A percentile compares a stretch with the other conserved stretches of the same genome.
Evolutionary conservation across 495 filamentous ascomycete genomes (phyloP).

Genomic region (Penicillium paradoxum): DNA sequence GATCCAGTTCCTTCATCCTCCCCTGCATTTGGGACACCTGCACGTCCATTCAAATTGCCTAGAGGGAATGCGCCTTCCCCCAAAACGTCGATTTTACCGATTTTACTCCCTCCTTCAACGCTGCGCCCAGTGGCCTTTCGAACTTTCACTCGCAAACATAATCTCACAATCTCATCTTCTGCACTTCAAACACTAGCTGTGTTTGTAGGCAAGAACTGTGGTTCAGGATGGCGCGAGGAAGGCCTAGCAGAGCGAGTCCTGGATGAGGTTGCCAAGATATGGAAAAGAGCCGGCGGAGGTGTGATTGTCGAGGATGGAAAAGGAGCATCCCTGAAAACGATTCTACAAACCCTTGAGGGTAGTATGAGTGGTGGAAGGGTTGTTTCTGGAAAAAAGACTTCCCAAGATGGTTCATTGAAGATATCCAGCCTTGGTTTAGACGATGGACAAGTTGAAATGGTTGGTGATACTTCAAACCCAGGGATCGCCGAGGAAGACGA

Average conservation of each 20-base stretch:
- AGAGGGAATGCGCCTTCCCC: slow-evolving; percentile 42
- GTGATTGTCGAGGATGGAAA: slow-evolving; percentile 86
- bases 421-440: slow-evolving; percentile 10
- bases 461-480: slow-evolving; percentile 9
- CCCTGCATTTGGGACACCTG: slow-evolving; percentile 80
- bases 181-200: slow-evolving; percentile 77
- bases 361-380: slow-evolving; percentile 80
- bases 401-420: slow-evolving; percentile 17
- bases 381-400: slow-evolving; percentile 23
- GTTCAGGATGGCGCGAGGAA: slow-evolving; percentile 93
- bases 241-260: slow-evolving; percentile 87
- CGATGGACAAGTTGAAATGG: slow-evolving; percentile 12
- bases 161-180: slow-evolving; percentile 84
- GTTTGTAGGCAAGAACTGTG: slow-evolving; percentile 90
- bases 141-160: slow-evolving; percentile 96
- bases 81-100: slow-evolving; percentile 77
- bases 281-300: slow-evolving; percentile 77
- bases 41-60: slow-evolving; percentile 56
- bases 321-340: slow-evolving; percentile 64
- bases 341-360: slow-evolving; percentile 74
- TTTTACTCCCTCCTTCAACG: slow-evolving; percentile 79
- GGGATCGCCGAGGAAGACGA: slow-evolving; percentile 59
- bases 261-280: slow-evolving; percentile 82
- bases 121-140: slow-evolving; percentile 90
- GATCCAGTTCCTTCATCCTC: slow-evolving; percentile 80